Conservation (phyloP, 768 basidiomycete genomes). For the Boletellus ananas region DNA sequence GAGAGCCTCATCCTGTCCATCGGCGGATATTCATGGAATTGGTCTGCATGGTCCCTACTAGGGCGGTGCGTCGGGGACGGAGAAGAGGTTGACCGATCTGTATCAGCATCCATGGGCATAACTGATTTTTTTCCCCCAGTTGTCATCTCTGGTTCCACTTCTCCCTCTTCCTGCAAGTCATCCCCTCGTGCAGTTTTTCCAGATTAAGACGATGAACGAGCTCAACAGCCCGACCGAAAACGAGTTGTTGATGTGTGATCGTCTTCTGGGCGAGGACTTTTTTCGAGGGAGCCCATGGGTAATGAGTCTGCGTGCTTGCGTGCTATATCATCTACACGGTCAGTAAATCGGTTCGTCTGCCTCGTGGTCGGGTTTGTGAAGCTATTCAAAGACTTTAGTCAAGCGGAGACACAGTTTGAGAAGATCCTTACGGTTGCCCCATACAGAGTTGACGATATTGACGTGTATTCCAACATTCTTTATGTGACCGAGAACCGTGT, state of each 20-base stretch:
- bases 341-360: constrained; percentile 22
- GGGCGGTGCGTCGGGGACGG: constrained; percentile 73
- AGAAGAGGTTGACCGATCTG: constrained; percentile 62
- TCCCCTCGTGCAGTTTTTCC: constrained; percentile 67
- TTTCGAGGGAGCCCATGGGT: constrained; percentile 86
- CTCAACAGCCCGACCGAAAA: constrained; percentile 86
- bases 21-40: constrained; percentile 83
- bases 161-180: constrained; percentile 50
- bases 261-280: constrained; percentile 61
- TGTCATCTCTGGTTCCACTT: constrained; percentile 42
- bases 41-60: constrained; percentile 89
- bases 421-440: constrained; percentile 78
- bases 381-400: constrained; percentile 67
- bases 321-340: constrained; percentile 91
- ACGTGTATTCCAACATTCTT: constrained; percentile 93
- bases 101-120: background rate
- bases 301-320: constrained; percentile 81
- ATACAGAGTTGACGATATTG: constrained; percentile 89
- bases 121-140: constrained; percentile 28
- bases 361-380: constrained; percentile 1
- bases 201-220: constrained; percentile 85
- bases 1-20: constrained; percentile 77
- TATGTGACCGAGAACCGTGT: constrained; percentile 90
- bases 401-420: constrained; percentile 83
- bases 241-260: constrained; percentile 77